A percentile compares a stretch with the other conserved stretches of the same genome.
These are phyloP conservation scores for Neurospora sp. DNA, from an alignment of 495 filamentous ascomycete species.

Conservation along the genomic window DNA sequence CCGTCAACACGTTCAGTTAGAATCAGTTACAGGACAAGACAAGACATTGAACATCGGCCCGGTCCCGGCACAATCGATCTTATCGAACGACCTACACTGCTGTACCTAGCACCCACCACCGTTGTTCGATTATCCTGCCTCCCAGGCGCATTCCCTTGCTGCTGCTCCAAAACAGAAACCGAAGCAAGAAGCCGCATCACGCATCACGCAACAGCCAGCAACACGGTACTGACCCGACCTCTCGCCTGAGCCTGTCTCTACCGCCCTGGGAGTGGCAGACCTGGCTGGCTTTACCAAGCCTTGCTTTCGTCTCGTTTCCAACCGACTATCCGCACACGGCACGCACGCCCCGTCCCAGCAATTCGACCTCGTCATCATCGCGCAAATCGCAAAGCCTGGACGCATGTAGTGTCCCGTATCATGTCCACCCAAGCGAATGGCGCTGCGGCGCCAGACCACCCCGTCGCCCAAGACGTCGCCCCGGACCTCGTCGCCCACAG, in stretches of 20 bases:
- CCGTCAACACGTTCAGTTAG: background rate
- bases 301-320: background rate
- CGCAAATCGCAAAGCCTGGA: conserved; percentile 13
- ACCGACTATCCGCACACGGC: background rate
- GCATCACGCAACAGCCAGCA: background rate
- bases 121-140: background rate
- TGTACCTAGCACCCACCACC: background rate
- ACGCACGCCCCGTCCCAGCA: conserved; percentile 2
- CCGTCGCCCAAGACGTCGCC: conserved; percentile 3
- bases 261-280: background rate
- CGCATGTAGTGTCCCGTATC: conserved; percentile 29
- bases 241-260: background rate
- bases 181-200: background rate
- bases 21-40: background rate
- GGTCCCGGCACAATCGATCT: background rate
- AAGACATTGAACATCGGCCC: background rate
- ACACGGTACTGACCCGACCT: background rate
- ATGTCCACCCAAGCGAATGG: conserved; percentile 33
- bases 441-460: conserved; percentile 23
- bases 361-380: conserved; percentile 10
- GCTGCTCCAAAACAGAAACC: background rate
- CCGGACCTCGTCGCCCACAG: conserved; percentile 1
- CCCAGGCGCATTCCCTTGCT: background rate
- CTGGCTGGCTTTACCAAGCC: background rate
- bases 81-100: background rate